Base-by-base conservation (phyloP, 805 yeast species). In the Ogataea zsoltii region DNA sequence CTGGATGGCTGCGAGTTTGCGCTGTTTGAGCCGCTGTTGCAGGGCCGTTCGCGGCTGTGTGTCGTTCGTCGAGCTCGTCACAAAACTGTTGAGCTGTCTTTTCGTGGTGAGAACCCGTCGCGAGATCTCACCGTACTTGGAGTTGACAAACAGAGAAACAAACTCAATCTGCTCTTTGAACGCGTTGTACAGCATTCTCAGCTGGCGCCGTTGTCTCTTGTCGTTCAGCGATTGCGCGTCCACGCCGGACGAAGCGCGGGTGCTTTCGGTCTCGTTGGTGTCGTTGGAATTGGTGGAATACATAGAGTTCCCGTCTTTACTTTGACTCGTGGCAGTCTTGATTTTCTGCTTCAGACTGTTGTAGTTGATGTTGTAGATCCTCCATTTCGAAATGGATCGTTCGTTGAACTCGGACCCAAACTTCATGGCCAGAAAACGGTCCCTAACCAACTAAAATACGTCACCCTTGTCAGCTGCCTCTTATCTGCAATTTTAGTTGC, bases 361-460 rank as follows among this genome's bases (percentile, higher is more conserved):
- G 66, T 91, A 91, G 58, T 88, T 90, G 33, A 91, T 74, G 63
- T 91, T 89, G 66, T 88, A 84, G 50, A 79, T 77, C 56, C 78
- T 77, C 97, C 98, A 91, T 68, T 88, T 94, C 2, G 91, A 89
- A 18, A 89, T 85, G 11, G 96, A 85, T 55, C 88, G 75, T 52
- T 79, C 81, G 42, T 77, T 71, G 17, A 91, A 74, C 58, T 85
- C 90, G 33, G 79, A 73, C 41, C 97, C 96, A 65, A 90, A 91
- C 67, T 89, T 92, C 98, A 91, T 91, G 34, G 28, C 16, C 18
- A 9, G 11, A 18, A 15, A 15, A 34, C 10, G 6, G 25, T 14
- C 15, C 17, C n/a, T n/a, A n/a, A n/a, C n/a, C n/a, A n/a, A n/a
- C n/a, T n/a, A n/a, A n/a, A n/a, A n/a, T n/a, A n/a, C n/a, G n/a